Evolutionary conservation across 371 early-diverging fungal species (phyloP).

Genomic region (Coelomomyces lativittatus): DNA sequence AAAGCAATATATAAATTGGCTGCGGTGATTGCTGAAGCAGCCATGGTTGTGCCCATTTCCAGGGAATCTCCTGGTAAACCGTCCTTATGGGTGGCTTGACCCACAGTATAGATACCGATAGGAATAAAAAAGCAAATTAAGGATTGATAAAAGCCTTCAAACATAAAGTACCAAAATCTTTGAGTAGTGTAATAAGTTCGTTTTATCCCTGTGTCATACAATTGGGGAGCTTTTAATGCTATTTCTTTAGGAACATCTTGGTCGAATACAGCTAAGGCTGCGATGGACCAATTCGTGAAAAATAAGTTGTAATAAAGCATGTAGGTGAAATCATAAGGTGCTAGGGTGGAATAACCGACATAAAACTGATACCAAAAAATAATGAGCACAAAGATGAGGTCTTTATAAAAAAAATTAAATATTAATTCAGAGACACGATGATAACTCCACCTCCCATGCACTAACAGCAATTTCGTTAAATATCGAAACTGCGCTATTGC

Average conservation of each 20-base stretch:
- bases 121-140: conserved; percentile 59
- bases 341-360: conserved; percentile 13
- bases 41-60: conserved; percentile 58
- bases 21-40: conserved; percentile 49
- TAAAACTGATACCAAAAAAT: conserved; percentile 67
- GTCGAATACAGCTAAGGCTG: conserved; percentile 47
- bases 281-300: conserved; percentile 54
- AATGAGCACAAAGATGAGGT: conserved; percentile 55
- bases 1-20: conserved; percentile 62
- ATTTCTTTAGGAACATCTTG: conserved; percentile 61
- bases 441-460: conserved; percentile 73
- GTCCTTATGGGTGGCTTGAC: conserved; percentile 23
- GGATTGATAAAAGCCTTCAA: conserved; percentile 76
- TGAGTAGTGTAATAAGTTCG: conserved; percentile 58
- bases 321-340: conserved; percentile 53
- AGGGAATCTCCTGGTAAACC: conserved; percentile 40
- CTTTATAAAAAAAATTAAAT: conserved; percentile 62
- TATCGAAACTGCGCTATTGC: conserved; percentile 70
- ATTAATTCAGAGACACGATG: conserved; percentile 56
- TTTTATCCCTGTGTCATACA: conserved; percentile 67
- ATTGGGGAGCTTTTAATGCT: conserved; percentile 58
- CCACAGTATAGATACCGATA: conserved; percentile 20
- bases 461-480: conserved; percentile 50
- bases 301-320: conserved; percentile 54
- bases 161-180: conserved; percentile 62